A percentile compares a stretch with the other conserved stretches of the same genome.
Conservation (phyloP, 2,329 filamentous ascomycete species). For the Cladosporium oxysporum region DNA sequence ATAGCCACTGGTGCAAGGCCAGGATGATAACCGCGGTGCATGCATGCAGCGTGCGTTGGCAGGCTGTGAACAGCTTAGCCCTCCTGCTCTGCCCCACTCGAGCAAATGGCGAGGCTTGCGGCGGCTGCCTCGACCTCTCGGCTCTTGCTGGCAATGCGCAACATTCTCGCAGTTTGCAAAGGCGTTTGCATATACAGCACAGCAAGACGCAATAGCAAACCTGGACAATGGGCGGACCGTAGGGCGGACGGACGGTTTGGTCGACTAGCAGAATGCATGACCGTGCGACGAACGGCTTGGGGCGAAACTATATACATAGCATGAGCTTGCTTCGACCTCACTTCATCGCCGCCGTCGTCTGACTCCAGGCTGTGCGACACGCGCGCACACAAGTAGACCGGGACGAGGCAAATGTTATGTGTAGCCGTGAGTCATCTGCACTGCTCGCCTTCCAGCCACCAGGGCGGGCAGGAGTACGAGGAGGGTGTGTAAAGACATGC, state of each 20-base stretch:
- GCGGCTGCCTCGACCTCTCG: constrained; percentile 2
- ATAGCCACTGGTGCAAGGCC: background rate
- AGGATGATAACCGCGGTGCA: background rate
- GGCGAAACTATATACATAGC: constrained; percentile 1
- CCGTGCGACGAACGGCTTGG: background rate
- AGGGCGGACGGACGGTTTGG: background rate
- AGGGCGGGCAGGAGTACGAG: background rate
- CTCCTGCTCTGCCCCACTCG: background rate
- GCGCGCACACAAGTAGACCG: background rate
- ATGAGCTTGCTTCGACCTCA: constrained; percentile 12
- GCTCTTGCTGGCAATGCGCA: constrained; percentile 1
- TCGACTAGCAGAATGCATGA: background rate
- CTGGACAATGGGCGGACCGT: constrained; percentile 2
- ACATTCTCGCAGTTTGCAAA: background rate
- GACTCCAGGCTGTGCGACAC: background rate
- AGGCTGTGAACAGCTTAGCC: constrained; percentile 4
- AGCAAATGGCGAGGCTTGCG: constrained; percentile 1
- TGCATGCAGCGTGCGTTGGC: constrained; percentile 4
- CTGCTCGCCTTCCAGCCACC: background rate
- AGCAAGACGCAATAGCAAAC: background rate
- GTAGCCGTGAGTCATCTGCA: background rate
- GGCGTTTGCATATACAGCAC: constrained; percentile 10
- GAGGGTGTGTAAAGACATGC: background rate
- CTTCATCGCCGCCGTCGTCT: background rate
- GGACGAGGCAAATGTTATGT: background rate